Evolutionary conservation across 2,329 filamentous ascomycete species (phyloP).

Genomic region (Ilyonectria destructans): DNA sequence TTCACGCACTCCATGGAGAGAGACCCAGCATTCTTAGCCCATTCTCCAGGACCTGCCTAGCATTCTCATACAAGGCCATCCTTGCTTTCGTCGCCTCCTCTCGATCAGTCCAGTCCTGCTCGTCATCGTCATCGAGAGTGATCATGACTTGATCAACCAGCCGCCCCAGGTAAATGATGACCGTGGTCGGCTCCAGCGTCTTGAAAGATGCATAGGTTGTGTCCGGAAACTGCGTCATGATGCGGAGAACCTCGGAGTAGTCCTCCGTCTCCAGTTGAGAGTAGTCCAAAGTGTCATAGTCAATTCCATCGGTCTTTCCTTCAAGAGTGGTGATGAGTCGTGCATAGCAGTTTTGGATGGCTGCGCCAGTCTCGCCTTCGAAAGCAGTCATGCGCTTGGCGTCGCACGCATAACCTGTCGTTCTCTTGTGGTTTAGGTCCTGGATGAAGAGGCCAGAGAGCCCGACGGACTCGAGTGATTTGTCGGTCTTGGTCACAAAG

Average conservation of each 20-base stretch:
- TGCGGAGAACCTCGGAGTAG: conserved; percentile 61
- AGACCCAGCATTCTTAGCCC: conserved; percentile 59
- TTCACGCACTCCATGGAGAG: conserved; percentile 27
- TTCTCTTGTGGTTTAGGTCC: conserved; percentile 48
- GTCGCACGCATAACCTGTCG: conserved; percentile 43
- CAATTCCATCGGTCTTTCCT: conserved; percentile 6
- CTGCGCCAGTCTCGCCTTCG: conserved; percentile 35
- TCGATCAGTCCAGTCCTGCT: conserved; percentile 41
- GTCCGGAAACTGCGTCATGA: conserved; percentile 77
- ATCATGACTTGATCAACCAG: conserved; percentile 36
- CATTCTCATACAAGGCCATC: conserved; percentile 70
- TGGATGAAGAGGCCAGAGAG: conserved; percentile 43
- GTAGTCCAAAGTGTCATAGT: conserved; percentile 38
- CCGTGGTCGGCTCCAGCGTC: conserved; percentile 77
- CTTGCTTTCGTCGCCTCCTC: conserved; percentile 72
- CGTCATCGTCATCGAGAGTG: conserved; percentile 69
- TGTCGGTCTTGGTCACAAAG: conserved; percentile 33
- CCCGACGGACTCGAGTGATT: conserved; percentile 29
- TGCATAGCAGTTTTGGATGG: conserved; percentile 47
- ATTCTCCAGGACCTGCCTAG: conserved; percentile 49
- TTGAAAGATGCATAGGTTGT: conserved; percentile 75
- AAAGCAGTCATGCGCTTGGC: conserved; percentile 53
- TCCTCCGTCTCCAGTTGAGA: conserved; percentile 36
- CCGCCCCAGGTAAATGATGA: conserved; percentile 72
- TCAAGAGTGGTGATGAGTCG: conserved; percentile 32